A percentile compares a stretch with the other conserved stretches of the same genome.
These are phyloP conservation scores for Blumeria graminis DNA, from an alignment of 2,329 filamentous ascomycete genomes.

Conservation along the genomic window DNA sequence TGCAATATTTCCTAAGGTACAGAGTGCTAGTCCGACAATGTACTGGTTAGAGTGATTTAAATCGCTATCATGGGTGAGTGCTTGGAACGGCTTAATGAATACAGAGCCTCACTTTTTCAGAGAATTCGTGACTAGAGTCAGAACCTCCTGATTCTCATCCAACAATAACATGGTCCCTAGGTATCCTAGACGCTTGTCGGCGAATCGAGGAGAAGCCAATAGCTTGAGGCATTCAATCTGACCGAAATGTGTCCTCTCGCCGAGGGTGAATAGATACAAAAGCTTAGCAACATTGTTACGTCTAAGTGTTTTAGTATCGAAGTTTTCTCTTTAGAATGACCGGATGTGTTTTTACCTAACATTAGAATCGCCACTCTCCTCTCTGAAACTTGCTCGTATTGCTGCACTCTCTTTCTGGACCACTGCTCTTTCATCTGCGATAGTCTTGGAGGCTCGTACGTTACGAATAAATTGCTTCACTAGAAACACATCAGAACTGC, in stretches of 20 bases:
- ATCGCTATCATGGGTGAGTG: slow-evolving; percentile 33
- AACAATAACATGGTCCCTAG: slow-evolving; percentile 86
- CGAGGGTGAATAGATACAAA: slow-evolving; percentile 90
- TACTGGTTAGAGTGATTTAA: slow-evolving; percentile 96
- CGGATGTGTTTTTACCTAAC: slow-evolving; percentile 39
- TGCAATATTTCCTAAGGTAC: slow-evolving; percentile 91
- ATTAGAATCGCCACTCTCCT: slow-evolving; percentile 82
- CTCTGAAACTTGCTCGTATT: slow-evolving; percentile 89
- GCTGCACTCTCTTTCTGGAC: slow-evolving; percentile 98
- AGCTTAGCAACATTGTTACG: slow-evolving; percentile 98
- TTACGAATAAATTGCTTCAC: slow-evolving; percentile 99
- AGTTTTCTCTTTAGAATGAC: neutral
- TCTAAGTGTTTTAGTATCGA: slow-evolving; percentile 23
- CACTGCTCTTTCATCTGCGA: slow-evolving; percentile 92
- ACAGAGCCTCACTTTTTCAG: slow-evolving; percentile 56
- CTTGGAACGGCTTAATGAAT: neutral
- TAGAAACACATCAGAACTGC: slow-evolving; percentile 18
- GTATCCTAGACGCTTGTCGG: slow-evolving; percentile 90
- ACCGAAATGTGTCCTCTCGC: slow-evolving; percentile 92
- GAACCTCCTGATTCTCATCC: slow-evolving; percentile 94
- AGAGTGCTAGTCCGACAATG: slow-evolving; percentile 85
- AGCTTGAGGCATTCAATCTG: slow-evolving; percentile 99
- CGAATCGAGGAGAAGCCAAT: slow-evolving; percentile 85
- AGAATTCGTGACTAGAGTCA: slow-evolving; percentile 93
- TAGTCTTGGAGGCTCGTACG: slow-evolving; percentile 93